A percentile compares a stretch with the other conserved stretches of the same genome.
Evolutionary conservation across 2,329 filamentous ascomycete genomes (phyloP).

Genomic region (Sporothrix pseudoabietina): DNA sequence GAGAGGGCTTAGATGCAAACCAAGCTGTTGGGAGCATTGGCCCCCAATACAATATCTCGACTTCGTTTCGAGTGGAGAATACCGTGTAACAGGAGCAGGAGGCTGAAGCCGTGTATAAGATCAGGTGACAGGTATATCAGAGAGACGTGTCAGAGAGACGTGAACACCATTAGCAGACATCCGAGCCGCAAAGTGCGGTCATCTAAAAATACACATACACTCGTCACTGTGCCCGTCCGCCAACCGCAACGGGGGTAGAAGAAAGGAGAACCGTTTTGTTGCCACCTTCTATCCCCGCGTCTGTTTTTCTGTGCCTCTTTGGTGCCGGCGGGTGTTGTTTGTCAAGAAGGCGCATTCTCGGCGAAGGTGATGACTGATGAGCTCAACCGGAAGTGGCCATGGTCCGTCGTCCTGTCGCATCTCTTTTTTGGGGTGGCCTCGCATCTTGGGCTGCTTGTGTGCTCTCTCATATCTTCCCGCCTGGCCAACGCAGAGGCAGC

Average conservation of each 20-base stretch:
- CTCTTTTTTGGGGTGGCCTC: background rate
- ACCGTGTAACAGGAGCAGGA: slow-evolving; percentile 22
- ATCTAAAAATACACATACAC: slow-evolving; percentile 20
- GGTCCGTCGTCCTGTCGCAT: background rate
- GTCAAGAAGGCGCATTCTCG: background rate
- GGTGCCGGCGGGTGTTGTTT: background rate
- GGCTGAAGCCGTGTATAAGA: background rate
- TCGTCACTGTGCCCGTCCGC: background rate
- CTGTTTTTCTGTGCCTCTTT: background rate
- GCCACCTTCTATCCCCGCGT: background rate
- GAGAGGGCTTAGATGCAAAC: slow-evolving; percentile 20
- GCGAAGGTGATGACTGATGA: background rate
- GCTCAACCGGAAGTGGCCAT: background rate
- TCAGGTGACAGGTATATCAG: background rate
- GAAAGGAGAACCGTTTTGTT: background rate
- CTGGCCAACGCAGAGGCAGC: slow-evolving; percentile 1
- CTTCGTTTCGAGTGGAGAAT: background rate
- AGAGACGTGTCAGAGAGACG: background rate
- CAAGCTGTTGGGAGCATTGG: slow-evolving; percentile 31
- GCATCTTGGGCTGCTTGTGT: background rate
- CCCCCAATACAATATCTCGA: slow-evolving; percentile 30
- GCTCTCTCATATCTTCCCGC: background rate
- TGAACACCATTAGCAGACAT: background rate
- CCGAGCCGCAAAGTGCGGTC: background rate
- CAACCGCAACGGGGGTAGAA: background rate